Conservation (phyloP, 352 stramenopile species). For the Aphanomyces cochlioides region DNA sequence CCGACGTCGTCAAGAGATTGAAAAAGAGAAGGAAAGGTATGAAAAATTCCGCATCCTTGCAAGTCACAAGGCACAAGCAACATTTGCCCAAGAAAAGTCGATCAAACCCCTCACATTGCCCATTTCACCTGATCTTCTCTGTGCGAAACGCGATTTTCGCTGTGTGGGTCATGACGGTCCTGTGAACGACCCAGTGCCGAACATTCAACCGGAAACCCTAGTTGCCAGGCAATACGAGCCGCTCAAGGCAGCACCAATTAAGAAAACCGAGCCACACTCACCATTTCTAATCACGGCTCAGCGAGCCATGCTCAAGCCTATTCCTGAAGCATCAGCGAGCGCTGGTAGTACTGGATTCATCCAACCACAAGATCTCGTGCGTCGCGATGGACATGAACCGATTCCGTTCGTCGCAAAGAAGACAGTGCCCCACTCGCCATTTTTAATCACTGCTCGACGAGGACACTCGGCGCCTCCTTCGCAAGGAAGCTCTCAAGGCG, state of each 20-base stretch:
- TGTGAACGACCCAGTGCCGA: neutral
- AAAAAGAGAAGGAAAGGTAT: too few species aligned
- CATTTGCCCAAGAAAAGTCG: too few species aligned
- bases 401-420: neutral
- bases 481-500: neutral
- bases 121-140: neutral
- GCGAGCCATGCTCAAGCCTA: neutral
- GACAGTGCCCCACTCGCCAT: constrained; percentile 15
- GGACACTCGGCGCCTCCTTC: neutral
- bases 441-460: constrained; percentile 5
- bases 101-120: neutral
- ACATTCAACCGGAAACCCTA: neutral
- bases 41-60: too few species aligned
- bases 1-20: too few species aligned
- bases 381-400: neutral
- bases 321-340: neutral
- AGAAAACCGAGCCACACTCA: constrained; percentile 5
- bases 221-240: neutral
- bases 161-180: neutral
- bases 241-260: neutral
- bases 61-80: too few species aligned
- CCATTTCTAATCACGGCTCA: constrained; percentile 14
- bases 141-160: neutral
- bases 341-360: neutral
- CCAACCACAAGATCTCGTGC: constrained; percentile 5